phyloP scores from a whole-genome alignment of 2,329 filamentous ascomycete genomes.

The Thelonectria blattea region DNA sequence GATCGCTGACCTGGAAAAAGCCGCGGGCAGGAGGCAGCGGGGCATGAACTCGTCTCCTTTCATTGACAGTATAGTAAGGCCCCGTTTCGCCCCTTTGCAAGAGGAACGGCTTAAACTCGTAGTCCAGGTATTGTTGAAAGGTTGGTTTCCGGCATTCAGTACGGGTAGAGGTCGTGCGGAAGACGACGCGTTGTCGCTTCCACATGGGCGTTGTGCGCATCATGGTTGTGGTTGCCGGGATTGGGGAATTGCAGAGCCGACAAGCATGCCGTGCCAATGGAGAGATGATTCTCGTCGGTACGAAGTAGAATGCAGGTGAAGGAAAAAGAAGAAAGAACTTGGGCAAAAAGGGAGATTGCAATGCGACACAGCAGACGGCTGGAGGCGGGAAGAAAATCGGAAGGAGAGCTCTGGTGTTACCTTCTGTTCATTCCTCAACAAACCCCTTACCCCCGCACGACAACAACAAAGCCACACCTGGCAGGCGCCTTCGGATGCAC shows the following conservation, averaged over 20 bases:
- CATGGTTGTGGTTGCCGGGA: slow-evolving; percentile 29
- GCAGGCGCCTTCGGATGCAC: not conserved
- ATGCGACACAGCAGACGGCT: slow-evolving; percentile 3
- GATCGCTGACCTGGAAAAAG: slow-evolving; percentile 49
- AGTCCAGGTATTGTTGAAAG: slow-evolving; percentile 9
- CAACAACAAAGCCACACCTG: not conserved
- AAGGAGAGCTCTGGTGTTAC: slow-evolving; percentile 6
- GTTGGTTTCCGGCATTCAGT: too few species aligned
- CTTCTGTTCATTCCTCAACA: slow-evolving; percentile 16
- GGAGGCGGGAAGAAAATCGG: slow-evolving; percentile 8
- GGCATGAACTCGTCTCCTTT: slow-evolving; percentile 7
- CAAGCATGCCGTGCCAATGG: not conserved
- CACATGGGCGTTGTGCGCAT: slow-evolving; percentile 17
- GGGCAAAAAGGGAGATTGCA: slow-evolving; percentile 7
- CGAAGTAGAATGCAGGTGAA: not conserved
- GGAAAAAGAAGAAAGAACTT: slow-evolving; percentile 1
- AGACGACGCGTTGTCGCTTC: not conserved
- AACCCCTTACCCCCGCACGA: slow-evolving; percentile 18
- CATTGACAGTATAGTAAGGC: slow-evolving; percentile 39
- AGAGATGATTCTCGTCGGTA: not conserved
- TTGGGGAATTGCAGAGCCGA: slow-evolving; percentile 3
- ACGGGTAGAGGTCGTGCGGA: not conserved
- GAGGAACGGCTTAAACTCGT: slow-evolving; percentile 32
- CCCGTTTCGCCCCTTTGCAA: slow-evolving; percentile 28
- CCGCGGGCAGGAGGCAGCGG: slow-evolving; percentile 26